phyloP scores from a whole-genome alignment of 1,139 yeast genomes.

The Protomyces pachydermus region DNA sequence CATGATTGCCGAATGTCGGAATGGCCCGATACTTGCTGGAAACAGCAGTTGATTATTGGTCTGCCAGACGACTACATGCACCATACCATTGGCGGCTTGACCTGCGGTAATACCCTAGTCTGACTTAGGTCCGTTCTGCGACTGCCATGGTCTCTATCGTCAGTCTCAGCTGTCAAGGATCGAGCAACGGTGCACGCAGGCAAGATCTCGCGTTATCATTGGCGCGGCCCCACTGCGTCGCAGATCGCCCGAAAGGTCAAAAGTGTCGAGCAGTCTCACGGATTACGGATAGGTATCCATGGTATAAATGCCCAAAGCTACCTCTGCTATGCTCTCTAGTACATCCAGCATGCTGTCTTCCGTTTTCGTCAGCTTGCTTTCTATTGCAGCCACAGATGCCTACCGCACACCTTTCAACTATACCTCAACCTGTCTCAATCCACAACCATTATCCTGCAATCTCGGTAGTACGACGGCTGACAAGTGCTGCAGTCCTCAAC shows the following conservation, averaged over 20 bases:
- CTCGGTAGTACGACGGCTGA: not conserved
- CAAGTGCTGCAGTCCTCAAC: constrained; percentile 1
- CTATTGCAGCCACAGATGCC: not conserved
- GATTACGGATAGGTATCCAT: too few relatives aligned
- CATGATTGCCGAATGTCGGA: too few relatives aligned
- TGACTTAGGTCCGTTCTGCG: too few relatives aligned
- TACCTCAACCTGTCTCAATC: not conserved
- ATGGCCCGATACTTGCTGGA: too few relatives aligned
- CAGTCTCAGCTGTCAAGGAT: not conserved
- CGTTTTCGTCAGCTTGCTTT: not conserved
- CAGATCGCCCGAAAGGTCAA: not conserved
- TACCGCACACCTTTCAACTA: not conserved
- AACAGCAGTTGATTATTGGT: too few relatives aligned
- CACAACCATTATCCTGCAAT: constrained; percentile 3
- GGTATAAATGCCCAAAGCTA: too few relatives aligned
- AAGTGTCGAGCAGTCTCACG: too few relatives aligned
- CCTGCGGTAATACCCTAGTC: too few relatives aligned
- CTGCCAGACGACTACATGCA: too few relatives aligned
- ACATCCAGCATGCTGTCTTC: not conserved
- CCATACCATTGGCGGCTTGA: too few relatives aligned
- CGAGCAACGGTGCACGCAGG: not conserved
- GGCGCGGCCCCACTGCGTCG: not conserved
- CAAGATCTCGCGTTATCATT: not conserved
- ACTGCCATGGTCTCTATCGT: too few relatives aligned
- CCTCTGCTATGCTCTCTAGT: too few relatives aligned